Evolutionary conservation across 495 filamentous ascomycete species (phyloP), one percentile per base, ranked within the genome.

Genomic region (Immersiella caudata): DNA sequence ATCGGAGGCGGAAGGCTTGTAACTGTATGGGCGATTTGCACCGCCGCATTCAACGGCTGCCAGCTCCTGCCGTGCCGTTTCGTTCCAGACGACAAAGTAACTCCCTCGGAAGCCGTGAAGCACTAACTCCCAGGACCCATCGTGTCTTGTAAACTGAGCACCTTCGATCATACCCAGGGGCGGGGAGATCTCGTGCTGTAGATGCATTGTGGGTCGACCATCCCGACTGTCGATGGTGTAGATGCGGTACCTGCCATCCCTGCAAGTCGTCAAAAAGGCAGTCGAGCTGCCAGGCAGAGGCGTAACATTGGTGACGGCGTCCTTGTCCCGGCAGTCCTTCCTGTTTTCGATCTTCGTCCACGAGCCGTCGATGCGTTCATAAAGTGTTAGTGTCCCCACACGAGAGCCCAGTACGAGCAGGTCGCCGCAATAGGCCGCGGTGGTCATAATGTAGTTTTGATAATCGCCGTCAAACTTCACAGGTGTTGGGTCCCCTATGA

Each of bases 81-180:
- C 90, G 73, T 96, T 91, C 85, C 91, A 93, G 24, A 92, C 83
- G 16, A 97, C 79, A 67, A 98, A 97, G 36, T 86, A 78, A 59
- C 86, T 91, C 64, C 90, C 87, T 25, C 83, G 86, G 76, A 97
- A 98, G 14, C 95, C 95, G 77, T 89, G 91, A 25, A 96, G 72
- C 62, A 92, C 80, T 1, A 97, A 80, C 33, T 90, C 74, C 14
- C 64, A 70, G 35, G 65, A 68, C n/a, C 72, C 20, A 29, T 26
- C 0, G 6, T 66, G 56, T 6, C 74, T 60, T 58, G 85, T 76
- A 66, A 93, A 83, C 74, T 86, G 88, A 0, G 87, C 84, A 1
- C 87, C 86, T 71, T 93, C 89, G 26, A 97, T 84, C 67, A 88
- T 84, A 29, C 87, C 87, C 24, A 93, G 84, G 0, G 90, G 85